Evolutionary conservation across 179 eudicot species (phyloP), one percentile per base, ranked within the genome.

Genomic region (Amaranthus tricolor): DNA sequence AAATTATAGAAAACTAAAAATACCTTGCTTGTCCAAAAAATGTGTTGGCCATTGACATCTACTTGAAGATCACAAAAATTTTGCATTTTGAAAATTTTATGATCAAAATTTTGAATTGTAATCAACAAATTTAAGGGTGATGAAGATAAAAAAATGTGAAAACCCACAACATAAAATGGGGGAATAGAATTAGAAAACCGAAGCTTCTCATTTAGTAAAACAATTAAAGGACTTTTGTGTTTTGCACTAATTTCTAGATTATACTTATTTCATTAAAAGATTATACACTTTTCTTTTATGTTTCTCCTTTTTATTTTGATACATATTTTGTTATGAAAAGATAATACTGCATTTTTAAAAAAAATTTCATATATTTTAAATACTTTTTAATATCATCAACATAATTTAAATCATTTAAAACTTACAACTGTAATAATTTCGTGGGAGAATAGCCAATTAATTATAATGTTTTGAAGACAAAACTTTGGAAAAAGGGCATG

Each of bases 11-110:
- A 19, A 20, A 68, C n/a, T 19, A 62, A 10, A 66, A 47, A 10
- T 48, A 80, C 86, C 83, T 83, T 74, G 68, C 77, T 80, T 11
- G 74, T 77, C 73, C 75, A 66, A 70, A 83, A 83, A 62, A 70
- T 61, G 8, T 80, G 73, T 77, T 74, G 83, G 81, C 81, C 79
- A 74, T 83, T 80, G 64, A 83, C 64, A 52, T 77, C 79, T 55
- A 80, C 83, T 74, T 80, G 65, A 77, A 83, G 81, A 52, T 83
- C 81, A 77, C 72, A 74, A 19, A 56, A 69, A 63, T 12, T 55
- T 53, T 76, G 76, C 84, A 81, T 78, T 17, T 16, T 0, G 24
- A 61, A 73, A 64, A 68, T 43, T 6, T 21, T 56, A 2, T 12
- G 16, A 9, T 61, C 7, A 66, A 31, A 20, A 20, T 5, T 48